Percentiles rank a stretch among this genome's conserved stretches.
These are phyloP conservation scores for Tuber brumale DNA, from an alignment of 495 filamentous ascomycete species.

Conservation along the genomic window DNA sequence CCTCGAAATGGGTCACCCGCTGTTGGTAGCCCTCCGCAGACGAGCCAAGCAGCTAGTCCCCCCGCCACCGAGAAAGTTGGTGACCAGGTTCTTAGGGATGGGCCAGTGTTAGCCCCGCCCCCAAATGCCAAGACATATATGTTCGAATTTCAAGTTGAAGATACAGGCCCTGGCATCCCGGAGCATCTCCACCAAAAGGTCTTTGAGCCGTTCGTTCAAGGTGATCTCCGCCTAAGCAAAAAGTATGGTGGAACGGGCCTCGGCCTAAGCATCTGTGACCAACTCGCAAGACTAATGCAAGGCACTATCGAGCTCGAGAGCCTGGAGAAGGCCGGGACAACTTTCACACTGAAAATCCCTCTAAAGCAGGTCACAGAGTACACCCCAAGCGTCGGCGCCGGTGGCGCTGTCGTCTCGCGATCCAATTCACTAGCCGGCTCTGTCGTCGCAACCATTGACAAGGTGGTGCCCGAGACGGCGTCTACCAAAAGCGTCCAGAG, in stretches of 20 bases:
- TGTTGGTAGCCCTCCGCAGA: slow-evolving; percentile 9
- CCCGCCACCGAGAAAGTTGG: slow-evolving; percentile 20
- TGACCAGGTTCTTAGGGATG: slow-evolving; percentile 21
- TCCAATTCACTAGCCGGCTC: slow-evolving; percentile 13
- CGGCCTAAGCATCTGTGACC: slow-evolving; percentile 79
- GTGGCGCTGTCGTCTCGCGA: slow-evolving; percentile 31
- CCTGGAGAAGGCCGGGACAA: slow-evolving; percentile 65
- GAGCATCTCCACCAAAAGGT: slow-evolving; percentile 66
- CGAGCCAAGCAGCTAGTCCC: not conserved
- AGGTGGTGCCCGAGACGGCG: slow-evolving; percentile 20
- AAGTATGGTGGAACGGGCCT: slow-evolving; percentile 90
- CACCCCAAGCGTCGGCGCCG: slow-evolving; percentile 46
- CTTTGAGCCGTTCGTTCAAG: slow-evolving; percentile 93
- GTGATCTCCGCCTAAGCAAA: slow-evolving; percentile 77
- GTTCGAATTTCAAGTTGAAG: slow-evolving; percentile 84
- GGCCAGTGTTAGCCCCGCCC: slow-evolving; percentile 43
- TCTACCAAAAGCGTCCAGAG: slow-evolving; percentile 30
- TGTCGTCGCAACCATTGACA: slow-evolving; percentile 32
- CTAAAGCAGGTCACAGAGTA: slow-evolving; percentile 66
- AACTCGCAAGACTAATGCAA: slow-evolving; percentile 76
- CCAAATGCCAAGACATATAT: slow-evolving; percentile 53
- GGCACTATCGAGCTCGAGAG: slow-evolving; percentile 68
- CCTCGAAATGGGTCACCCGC: slow-evolving; percentile 40
- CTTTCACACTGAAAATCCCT: slow-evolving; percentile 77
- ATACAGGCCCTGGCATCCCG: slow-evolving; percentile 87